Base-by-base conservation (phyloP, 805 yeast species). In the Spathaspora hagerdaliae region DNA sequence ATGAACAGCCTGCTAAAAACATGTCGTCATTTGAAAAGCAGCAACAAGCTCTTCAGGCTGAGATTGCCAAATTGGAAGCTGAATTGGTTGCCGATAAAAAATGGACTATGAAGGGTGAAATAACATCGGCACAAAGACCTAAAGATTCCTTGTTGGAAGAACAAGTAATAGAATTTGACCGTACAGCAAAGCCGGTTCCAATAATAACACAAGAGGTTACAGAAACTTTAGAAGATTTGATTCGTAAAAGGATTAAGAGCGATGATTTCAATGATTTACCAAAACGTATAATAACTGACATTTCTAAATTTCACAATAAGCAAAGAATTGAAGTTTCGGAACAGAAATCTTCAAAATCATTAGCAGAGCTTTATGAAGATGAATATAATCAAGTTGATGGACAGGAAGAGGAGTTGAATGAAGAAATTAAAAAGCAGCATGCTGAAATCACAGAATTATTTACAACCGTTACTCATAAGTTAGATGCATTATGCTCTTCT, bases 31-130 rank as follows among this genome's bases (percentile, higher is more conserved):
- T 81, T 60, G 95, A 92, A 64, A 84, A 78, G 54, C 96, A 89
- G 61, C 97, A 92, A 64, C 71, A 73, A 43, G 80, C 79, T 48
- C 72, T 94, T 26, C 87, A 83, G 56, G 74, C 77, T 32, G 96
- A 94, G 64, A 94, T 94, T 49, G 78, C 78, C 32, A 74, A 78
- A 54, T 72, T 91, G 41, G 99, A 92, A 66, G 80, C 82, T 38
- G 97, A 91, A 61, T 83, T 94, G 13, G 82, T 92, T 29, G 94
- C 91, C 4, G 92, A 85, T 47, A 92, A 94, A 69, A 82, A 82
- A 57, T 92, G 99, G 99, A 82, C 96, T 7, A 76, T 92, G 79
- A 85, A 83, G 56, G 99, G 99, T 67, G 99, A 94, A 67, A 90
- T 88, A 1, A 77, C 78, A 47, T 87, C 90, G 1, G 81, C 77